Evolutionary conservation across 345 rosid species (phyloP).

Genomic region (Schrenkiella parvula): DNA sequence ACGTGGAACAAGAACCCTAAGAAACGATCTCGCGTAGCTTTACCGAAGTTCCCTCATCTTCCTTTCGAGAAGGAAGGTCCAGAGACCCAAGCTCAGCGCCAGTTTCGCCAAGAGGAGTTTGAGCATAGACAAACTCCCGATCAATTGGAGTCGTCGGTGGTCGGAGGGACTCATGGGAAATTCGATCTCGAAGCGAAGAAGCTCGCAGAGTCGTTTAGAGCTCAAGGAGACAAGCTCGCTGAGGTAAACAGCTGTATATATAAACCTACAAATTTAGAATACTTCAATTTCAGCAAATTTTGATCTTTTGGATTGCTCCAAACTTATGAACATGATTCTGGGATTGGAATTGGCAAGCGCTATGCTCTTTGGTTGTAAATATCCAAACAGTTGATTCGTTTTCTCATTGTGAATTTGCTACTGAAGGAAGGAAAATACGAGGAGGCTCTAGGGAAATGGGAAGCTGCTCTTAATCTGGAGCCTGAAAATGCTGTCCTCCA

Average conservation of each 20-base stretch:
- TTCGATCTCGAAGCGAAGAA: constrained; percentile 28
- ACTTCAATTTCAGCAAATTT: not conserved
- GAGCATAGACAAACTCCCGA: not conserved
- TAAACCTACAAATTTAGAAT: not conserved
- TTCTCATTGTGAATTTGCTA: not conserved
- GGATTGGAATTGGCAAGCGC: not conserved
- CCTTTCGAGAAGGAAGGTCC: constrained; percentile 51
- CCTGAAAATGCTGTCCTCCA: constrained; percentile 65
- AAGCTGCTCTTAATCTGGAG: constrained; percentile 66
- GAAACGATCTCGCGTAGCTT: constrained; percentile 54
- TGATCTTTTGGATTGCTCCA: not conserved
- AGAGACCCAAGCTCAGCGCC: constrained; percentile 5
- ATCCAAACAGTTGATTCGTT: not conserved
- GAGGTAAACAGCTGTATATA: constrained; percentile 41
- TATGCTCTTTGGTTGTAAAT: too few relatives aligned
- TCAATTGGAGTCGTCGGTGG: not conserved
- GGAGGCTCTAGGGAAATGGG: constrained; percentile 94
- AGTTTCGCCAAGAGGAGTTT: not conserved
- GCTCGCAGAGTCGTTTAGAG: constrained; percentile 56
- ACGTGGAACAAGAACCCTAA: constrained; percentile 61
- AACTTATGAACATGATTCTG: not conserved
- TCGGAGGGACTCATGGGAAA: constrained; percentile 9
- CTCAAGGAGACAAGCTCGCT: constrained; percentile 71
- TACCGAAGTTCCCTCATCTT: constrained; percentile 46
- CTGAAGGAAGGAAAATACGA: constrained; percentile 72